A percentile compares a stretch with the other conserved stretches of the same genome.
Conservation (phyloP, 345 rosid genomes). For the Populus davidiana region DNA sequence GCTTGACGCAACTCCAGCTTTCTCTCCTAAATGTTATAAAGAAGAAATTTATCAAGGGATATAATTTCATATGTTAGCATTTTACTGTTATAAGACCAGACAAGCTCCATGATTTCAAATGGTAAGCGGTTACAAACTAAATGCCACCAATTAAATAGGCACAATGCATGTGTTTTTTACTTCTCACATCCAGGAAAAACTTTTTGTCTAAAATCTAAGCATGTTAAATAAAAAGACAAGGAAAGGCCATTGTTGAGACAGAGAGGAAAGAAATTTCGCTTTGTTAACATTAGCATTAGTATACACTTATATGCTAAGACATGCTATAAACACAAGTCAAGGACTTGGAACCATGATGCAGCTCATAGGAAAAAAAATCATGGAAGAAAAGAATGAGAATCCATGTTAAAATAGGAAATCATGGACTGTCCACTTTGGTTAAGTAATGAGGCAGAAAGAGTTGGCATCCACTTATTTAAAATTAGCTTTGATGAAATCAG, state of each 20-base stretch:
- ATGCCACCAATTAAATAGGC: not conserved
- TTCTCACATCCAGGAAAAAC: too few species aligned
- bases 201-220: not conserved
- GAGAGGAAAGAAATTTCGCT: too few species aligned
- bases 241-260: not conserved
- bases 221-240: not conserved
- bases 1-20: conserved; percentile 84
- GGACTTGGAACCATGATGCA: not conserved
- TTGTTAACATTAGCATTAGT: not conserved
- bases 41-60: not conserved
- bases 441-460: not conserved
- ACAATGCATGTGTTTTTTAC: too few species aligned
- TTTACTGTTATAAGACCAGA: not conserved
- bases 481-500: too few species aligned
- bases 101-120: not conserved
- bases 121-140: too few species aligned
- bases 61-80: not conserved
- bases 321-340: not conserved
- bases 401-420: not conserved
- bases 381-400: not conserved
- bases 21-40: conserved; percentile 51
- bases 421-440: not conserved
- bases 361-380: not conserved
- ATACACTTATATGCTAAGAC: not conserved
- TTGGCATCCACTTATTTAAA: not conserved